Evolutionary conservation across 352 stramenopile genomes (phyloP).

Genomic region (Plasmopara muralis): DNA sequence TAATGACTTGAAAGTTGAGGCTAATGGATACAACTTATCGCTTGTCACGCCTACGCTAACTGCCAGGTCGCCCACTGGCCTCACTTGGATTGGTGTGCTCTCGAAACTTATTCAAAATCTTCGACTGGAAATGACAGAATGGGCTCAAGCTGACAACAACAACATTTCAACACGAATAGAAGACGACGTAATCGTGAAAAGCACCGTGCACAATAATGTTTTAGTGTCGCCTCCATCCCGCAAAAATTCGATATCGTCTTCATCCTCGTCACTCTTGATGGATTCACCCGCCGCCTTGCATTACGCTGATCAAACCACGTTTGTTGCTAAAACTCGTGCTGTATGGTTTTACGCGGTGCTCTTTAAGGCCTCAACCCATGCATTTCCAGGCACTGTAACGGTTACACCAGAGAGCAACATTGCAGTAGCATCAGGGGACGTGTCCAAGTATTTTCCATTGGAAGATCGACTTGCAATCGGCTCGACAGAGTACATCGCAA

Average conservation of each 20-base stretch:
- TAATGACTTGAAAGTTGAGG: slow-evolving; percentile 49
- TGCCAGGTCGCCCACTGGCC: slow-evolving; percentile 18
- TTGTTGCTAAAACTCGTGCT: slow-evolving; percentile 28
- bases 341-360: slow-evolving; percentile 75
- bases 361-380: slow-evolving; percentile 45
- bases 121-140: slow-evolving; percentile 27
- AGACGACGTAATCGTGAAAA: slow-evolving; percentile 9
- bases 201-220: not conserved
- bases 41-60: slow-evolving; percentile 34
- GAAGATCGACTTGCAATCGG: slow-evolving; percentile 55
- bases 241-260: slow-evolving; percentile 19
- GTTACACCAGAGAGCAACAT: slow-evolving; percentile 33
- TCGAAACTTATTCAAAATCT: slow-evolving; percentile 48
- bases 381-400: slow-evolving; percentile 41
- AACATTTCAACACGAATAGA: too few relatives aligned
- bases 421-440: slow-evolving; percentile 37
- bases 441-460: slow-evolving; percentile 53
- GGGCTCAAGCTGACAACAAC: not conserved
- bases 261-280: slow-evolving; percentile 9
- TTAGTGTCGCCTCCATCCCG: slow-evolving; percentile 2
- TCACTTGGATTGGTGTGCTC: slow-evolving; percentile 50
- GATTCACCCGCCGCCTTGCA: slow-evolving; percentile 9
- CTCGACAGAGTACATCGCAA: slow-evolving; percentile 43
- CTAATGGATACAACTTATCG: slow-evolving; percentile 41
- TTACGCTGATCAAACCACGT: slow-evolving; percentile 26